These are phyloP conservation scores for Themeda triandra DNA, from an alignment of 176 grass and related monocot species.

Conservation along the genomic window DNA sequence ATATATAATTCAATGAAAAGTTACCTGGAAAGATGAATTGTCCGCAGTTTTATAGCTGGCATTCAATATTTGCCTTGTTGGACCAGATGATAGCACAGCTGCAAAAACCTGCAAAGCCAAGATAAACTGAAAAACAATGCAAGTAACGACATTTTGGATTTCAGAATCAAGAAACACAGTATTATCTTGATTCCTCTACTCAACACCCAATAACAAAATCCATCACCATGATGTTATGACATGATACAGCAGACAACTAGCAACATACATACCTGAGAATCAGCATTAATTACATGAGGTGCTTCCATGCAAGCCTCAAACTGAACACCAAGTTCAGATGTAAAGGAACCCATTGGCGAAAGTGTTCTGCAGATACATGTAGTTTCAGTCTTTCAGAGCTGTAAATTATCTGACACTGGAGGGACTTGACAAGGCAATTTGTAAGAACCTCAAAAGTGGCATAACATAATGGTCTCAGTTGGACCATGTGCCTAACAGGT, in stretches of 20 bases:
- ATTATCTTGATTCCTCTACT: slow-evolving; percentile 14
- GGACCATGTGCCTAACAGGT: slow-evolving; percentile 1
- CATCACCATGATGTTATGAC: neutral
- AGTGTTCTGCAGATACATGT: slow-evolving; percentile 62
- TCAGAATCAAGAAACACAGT: neutral
- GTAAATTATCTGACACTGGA: neutral
- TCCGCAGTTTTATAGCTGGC: slow-evolving; percentile 88
- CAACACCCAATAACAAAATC: neutral
- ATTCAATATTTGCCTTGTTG: slow-evolving; percentile 67
- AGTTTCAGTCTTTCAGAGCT: slow-evolving; percentile 12
- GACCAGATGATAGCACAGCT: slow-evolving; percentile 68
- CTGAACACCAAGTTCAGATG: slow-evolving; percentile 93
- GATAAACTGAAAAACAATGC: neutral
- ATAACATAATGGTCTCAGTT: slow-evolving; percentile 11
- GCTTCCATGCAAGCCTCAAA: slow-evolving; percentile 93
- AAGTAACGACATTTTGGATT: neutral
- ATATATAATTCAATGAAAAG: neutral
- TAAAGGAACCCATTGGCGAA: slow-evolving; percentile 93
- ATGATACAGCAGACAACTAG: neutral
- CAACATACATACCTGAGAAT: slow-evolving; percentile 63
- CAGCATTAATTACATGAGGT: slow-evolving; percentile 88
- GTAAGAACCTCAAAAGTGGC: slow-evolving; percentile 1
- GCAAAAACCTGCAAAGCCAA: slow-evolving; percentile 71
- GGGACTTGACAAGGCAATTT: slow-evolving; percentile 15
- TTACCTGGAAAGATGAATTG: slow-evolving; percentile 78